A percentile compares a stretch with the other conserved stretches of the same genome.
phyloP scores from a whole-genome alignment of 805 yeast species.

The Sugiyamaella mastotermitis region DNA sequence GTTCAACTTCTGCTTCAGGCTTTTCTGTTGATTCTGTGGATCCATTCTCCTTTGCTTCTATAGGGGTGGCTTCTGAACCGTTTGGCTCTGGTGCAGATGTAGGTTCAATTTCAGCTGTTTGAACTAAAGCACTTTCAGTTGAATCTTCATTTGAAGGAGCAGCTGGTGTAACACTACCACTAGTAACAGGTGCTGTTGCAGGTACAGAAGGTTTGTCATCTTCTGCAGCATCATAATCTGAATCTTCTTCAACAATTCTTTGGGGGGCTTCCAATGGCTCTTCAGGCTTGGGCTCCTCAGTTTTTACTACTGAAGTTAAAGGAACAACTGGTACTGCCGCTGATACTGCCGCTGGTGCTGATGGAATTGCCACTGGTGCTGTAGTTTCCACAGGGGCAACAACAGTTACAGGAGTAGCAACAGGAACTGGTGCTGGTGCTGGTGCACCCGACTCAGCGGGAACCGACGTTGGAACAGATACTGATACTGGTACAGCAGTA shows the following conservation, averaged over 20 bases:
- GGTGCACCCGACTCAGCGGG: neutral
- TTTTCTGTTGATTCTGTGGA: neutral
- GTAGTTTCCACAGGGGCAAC: neutral
- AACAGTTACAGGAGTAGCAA: neutral
- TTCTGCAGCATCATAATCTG: slow-evolving; percentile 38
- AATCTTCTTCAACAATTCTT: slow-evolving; percentile 40
- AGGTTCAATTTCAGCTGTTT: neutral
- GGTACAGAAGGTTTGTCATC: slow-evolving; percentile 9
- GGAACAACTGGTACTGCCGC: slow-evolving; percentile 7
- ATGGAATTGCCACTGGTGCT: slow-evolving; percentile 4
- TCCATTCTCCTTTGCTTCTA: neutral
- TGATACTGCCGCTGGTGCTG: slow-evolving; percentile 5
- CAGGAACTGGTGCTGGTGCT: neutral
- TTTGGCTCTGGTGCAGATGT: neutral
- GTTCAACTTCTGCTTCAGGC: no score
- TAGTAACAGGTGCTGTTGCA: slow-evolving; percentile 2
- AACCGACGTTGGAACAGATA: slow-evolving; percentile 10
- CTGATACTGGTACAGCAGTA: slow-evolving; percentile 11
- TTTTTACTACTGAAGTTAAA: neutral
- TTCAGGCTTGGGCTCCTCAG: slow-evolving; percentile 7
- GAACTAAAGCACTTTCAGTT: neutral
- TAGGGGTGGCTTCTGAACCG: neutral
- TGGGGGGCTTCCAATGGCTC: slow-evolving; percentile 24
- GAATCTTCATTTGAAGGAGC: neutral
- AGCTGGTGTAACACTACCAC: neutral